Evolutionary conservation across 805 yeast species (phyloP).

Genomic region (Saturnispora saitoi): DNA sequence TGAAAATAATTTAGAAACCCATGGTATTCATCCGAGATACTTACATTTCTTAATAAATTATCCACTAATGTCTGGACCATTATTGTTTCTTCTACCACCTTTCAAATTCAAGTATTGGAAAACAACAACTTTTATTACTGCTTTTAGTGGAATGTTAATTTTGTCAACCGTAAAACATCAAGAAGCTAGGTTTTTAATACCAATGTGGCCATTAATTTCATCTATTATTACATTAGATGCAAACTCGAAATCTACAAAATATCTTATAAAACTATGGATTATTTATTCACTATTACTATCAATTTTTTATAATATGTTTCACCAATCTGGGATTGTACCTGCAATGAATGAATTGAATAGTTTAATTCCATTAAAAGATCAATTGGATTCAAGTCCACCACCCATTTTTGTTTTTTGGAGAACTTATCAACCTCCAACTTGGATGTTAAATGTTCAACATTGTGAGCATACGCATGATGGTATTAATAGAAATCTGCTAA

Average conservation of each 20-base stretch:
- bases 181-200: conserved; percentile 80
- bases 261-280: conserved; percentile 42
- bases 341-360: conserved; percentile 38
- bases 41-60: conserved; percentile 68
- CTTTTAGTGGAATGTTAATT: conserved; percentile 50
- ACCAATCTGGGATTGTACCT: conserved; percentile 85
- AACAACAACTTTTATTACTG: conserved; percentile 51
- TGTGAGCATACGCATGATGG: conserved; percentile 2
- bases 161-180: conserved; percentile 84
- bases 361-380: conserved; percentile 14
- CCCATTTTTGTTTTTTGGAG: conserved; percentile 76
- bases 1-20: conserved; percentile 51
- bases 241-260: conserved; percentile 13
- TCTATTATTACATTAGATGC: conserved; percentile 34
- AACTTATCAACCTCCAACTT: conserved; percentile 88
- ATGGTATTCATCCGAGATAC: conserved; percentile 76
- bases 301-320: conserved; percentile 66
- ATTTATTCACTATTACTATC: conserved; percentile 54
- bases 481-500: conserved; percentile 1
- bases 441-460: conserved; percentile 39
- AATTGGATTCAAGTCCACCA: neutral
- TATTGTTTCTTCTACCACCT: conserved; percentile 37
- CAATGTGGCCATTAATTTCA: conserved; percentile 63
- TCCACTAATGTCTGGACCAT: conserved; percentile 81
- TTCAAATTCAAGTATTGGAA: conserved; percentile 33